phyloP scores from a whole-genome alignment of 306 rosid genomes.

The Dalbergia cochinchinensis region DNA sequence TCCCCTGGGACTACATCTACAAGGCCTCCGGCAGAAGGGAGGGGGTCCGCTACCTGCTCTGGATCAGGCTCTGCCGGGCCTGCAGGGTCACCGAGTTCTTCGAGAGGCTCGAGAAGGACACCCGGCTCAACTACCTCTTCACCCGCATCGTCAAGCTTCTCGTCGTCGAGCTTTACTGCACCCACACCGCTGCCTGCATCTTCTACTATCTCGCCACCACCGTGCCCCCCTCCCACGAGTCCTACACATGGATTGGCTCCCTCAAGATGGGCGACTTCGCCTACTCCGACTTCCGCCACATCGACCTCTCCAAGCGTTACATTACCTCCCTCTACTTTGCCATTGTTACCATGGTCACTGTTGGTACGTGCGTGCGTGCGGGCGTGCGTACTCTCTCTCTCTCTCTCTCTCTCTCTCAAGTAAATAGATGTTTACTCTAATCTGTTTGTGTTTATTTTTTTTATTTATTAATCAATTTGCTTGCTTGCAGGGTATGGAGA shows the following conservation, averaged over 20 bases:
- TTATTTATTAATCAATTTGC: background rate
- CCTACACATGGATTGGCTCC: constrained; percentile 80
- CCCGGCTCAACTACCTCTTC: constrained; percentile 59
- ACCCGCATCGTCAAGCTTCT: constrained; percentile 66
- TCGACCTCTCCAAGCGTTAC: constrained; percentile 72
- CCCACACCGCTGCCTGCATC: constrained; percentile 76
- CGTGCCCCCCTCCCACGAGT: constrained; percentile 56
- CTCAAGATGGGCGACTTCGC: constrained; percentile 67
- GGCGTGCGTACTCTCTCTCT: too few species aligned
- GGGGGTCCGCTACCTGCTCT: constrained; percentile 58
- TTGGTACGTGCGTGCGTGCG: constrained; percentile 38
- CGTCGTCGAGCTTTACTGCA: constrained; percentile 72
- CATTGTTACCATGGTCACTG: constrained; percentile 76
- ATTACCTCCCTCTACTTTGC: constrained; percentile 74
- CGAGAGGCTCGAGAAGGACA: constrained; percentile 65
- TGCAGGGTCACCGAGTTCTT: constrained; percentile 61
- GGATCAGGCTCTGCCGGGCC: constrained; percentile 68
- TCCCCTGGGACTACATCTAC: constrained; percentile 79
- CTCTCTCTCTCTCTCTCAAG: too few species aligned
- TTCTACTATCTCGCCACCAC: constrained; percentile 80
- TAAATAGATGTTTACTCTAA: too few species aligned
- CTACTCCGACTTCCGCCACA: constrained; percentile 64
- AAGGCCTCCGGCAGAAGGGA: constrained; percentile 64
- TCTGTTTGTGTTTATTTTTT: background rate
- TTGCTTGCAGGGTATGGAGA: constrained; percentile 68